A percentile compares a stretch with the other conserved stretches of the same genome.
phyloP scores from a whole-genome alignment of 176 grass and related monocot species.

The Areca catechu region DNA sequence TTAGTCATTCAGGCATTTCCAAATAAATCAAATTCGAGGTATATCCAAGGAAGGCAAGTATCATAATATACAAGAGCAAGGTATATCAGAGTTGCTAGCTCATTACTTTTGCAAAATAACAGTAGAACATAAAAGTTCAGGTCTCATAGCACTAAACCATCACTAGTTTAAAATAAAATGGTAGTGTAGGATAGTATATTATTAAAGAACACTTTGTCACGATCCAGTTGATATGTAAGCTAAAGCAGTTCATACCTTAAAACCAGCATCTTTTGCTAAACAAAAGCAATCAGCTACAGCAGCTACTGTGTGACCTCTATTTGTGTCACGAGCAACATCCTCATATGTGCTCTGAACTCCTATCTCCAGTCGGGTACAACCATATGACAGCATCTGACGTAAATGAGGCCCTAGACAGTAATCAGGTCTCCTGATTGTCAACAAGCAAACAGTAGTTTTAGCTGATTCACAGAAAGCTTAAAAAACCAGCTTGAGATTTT shows the following conservation, averaged over 20 bases:
- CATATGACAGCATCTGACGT: conserved; percentile 91
- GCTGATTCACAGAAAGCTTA: not conserved
- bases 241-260: conserved; percentile 49
- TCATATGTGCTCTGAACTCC: conserved; percentile 98
- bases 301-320: conserved; percentile 87
- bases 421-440: conserved; percentile 78
- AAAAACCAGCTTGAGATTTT: not conserved
- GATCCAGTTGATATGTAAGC: not conserved
- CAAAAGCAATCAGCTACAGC: conserved; percentile 98
- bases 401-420: conserved; percentile 91
- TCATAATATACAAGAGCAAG: too few species aligned
- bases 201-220: too few species aligned
- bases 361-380: conserved; percentile 94
- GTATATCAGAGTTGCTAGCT: too few species aligned
- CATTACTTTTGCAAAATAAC: too few species aligned
- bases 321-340: conserved; percentile 94
- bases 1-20: too few species aligned
- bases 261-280: conserved; percentile 98
- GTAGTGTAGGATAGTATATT: too few species aligned
- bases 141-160: too few species aligned
- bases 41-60: too few species aligned
- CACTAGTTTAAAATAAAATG: too few species aligned
- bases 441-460: not conserved
- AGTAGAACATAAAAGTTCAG: too few species aligned
- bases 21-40: too few species aligned